Evolutionary conservation across 1,284 basidiomycete genomes (phyloP), one percentile per base, ranked within the genome.

Genomic region (Ceratobasidium sp.): DNA sequence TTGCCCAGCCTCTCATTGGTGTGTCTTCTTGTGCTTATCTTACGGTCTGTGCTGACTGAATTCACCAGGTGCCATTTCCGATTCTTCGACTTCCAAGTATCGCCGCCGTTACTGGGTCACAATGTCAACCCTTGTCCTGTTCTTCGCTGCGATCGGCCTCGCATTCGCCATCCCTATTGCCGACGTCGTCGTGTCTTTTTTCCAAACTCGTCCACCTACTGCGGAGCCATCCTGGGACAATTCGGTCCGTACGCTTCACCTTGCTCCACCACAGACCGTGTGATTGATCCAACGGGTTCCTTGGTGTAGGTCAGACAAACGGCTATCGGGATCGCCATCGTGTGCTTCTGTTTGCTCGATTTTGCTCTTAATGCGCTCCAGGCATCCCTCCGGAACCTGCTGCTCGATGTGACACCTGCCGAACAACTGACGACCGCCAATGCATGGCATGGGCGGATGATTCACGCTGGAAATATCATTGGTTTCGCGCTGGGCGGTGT

Each of bases 391-490:
- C 87, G 96, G 43, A 98, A 98, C 80, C 88, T 99, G 27, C 87
- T 98, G 14, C 86, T 99, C 74, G 97, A 99, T 81, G 84, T 96
- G 58, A 90, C 94, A 0, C 95, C 95, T 3, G 87, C 91, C 2
- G 88, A 92, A 76, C 96, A 98, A 82, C 88, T 98, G 43, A 95
- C 92, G 77, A 87, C 90, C 16, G 96, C 93, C 6, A 99, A 98
- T 83, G 97, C 97, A n/a, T 99, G 97, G 96, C 95, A 98, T 79
- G 94, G 96, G 19, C 87, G 95, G 74, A 96, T 98, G 92, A 92
- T 90, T 61, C 95, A 98, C 80, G 90, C 94, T n/a, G 96, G 95
- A 29, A 98, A 96, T 80, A 96, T 98, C 71, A 83, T 96, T 77
- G 96, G 96, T 0, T 98, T 91, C 82, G 93, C 92, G 0, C 92